Evolutionary conservation across 768 basidiomycete genomes (phyloP).

Genomic region (Vishniacozyma victoriae): DNA sequence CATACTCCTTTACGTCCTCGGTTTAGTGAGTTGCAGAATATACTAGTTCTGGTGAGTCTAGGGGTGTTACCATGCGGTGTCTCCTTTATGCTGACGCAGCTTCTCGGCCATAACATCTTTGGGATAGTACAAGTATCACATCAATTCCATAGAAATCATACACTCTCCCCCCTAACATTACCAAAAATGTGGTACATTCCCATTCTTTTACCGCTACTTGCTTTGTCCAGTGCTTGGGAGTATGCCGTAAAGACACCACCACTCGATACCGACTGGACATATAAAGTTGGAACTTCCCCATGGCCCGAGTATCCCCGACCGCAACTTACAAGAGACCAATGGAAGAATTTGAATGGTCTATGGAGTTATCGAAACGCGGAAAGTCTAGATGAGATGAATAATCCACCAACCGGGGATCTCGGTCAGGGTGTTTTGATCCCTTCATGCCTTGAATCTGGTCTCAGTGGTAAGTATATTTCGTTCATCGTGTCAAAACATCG

Average conservation of each 20-base stretch:
- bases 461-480: conserved; percentile 12
- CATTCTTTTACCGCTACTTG: no score
- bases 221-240: neutral
- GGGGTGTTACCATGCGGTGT: no score
- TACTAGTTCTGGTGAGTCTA: no score
- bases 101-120: no score
- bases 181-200: no score
- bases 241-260: conserved; percentile 14
- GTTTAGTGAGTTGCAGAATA: no score
- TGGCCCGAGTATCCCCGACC: conserved; percentile 26
- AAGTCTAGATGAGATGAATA: conserved; percentile 3
- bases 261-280: conserved; percentile 20
- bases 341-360: conserved; percentile 22
- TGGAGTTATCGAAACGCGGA: conserved; percentile 17
- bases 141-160: no score
- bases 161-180: no score
- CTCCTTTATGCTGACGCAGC: no score
- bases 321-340: conserved; percentile 13
- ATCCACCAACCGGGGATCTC: conserved; percentile 6
- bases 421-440: conserved; percentile 18
- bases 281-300: conserved; percentile 16
- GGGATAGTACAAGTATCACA: no score
- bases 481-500: neutral
- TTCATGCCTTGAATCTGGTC: conserved; percentile 18
- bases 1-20: no score